phyloP scores from a whole-genome alignment of 2,329 filamentous ascomycete genomes.

The Pseudodiploospora longispora region DNA sequence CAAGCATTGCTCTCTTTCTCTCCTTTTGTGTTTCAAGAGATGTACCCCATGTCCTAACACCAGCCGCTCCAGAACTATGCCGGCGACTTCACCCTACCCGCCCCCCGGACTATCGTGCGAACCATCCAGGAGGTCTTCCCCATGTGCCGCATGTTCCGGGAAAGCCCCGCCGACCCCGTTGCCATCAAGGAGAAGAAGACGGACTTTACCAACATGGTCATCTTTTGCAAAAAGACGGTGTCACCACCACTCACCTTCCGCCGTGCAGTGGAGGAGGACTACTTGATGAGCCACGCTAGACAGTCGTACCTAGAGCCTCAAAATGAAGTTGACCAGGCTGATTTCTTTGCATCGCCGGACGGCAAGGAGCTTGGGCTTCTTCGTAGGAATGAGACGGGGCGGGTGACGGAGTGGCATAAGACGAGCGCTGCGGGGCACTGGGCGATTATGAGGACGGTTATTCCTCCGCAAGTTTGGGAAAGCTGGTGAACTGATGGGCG shows the following conservation, averaged over 20 bases:
- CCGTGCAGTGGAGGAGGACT: conserved; percentile 54
- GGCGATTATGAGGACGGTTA: conserved; percentile 78
- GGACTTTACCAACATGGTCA: conserved; percentile 93
- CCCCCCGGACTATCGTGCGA: conserved; percentile 69
- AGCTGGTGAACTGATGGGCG: conserved; percentile 53
- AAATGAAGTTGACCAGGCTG: conserved; percentile 54
- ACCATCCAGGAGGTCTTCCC: conserved; percentile 80
- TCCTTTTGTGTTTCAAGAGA: neutral
- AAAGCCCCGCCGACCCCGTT: conserved; percentile 48
- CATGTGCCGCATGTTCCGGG: conserved; percentile 85
- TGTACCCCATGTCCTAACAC: no score
- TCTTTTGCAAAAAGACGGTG: conserved; percentile 72
- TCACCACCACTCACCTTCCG: conserved; percentile 55
- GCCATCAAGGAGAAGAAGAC: conserved; percentile 38
- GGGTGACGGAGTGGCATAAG: conserved; percentile 64
- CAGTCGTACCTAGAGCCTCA: conserved; percentile 62
- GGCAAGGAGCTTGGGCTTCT: conserved; percentile 39
- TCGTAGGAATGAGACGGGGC: conserved; percentile 57
- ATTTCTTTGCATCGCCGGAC: conserved; percentile 31
- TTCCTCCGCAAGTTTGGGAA: conserved; percentile 77
- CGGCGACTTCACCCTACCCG: conserved; percentile 71
- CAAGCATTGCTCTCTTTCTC: neutral
- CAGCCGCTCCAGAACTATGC: conserved; percentile 69
- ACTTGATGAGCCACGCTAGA: conserved; percentile 62
- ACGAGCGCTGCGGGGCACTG: conserved; percentile 78